A percentile compares a stretch with the other conserved stretches of the same genome.
These are phyloP conservation scores for Candida bentonensis DNA, from an alignment of 805 yeast species.

Conservation along the genomic window DNA sequence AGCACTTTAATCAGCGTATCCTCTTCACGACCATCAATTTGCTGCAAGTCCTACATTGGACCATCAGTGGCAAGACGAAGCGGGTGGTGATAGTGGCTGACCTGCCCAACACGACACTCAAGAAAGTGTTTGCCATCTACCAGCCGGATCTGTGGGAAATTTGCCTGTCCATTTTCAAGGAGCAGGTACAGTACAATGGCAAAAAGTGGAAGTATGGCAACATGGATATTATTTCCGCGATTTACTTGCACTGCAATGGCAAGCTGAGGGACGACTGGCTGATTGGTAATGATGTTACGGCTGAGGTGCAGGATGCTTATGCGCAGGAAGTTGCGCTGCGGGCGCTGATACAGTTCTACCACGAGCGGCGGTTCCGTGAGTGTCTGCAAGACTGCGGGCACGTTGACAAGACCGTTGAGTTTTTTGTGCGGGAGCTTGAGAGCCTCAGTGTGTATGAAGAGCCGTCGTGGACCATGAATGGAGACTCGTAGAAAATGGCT, in stretches of 20 bases:
- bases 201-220: constrained; percentile 87
- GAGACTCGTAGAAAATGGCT: too few relatives aligned
- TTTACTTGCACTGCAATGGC: constrained; percentile 61
- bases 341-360: constrained; percentile 64
- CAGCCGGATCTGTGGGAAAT: constrained; percentile 53
- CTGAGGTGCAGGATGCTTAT: constrained; percentile 60
- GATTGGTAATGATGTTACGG: constrained; percentile 63
- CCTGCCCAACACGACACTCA: constrained; percentile 46
- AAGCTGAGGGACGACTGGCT: constrained; percentile 79
- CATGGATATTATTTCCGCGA: constrained; percentile 85
- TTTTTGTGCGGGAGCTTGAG: constrained; percentile 25
- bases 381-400: constrained; percentile 48
- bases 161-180: constrained; percentile 58
- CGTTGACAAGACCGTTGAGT: constrained; percentile 25
- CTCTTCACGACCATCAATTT: constrained; percentile 29
- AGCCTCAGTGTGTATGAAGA: constrained; percentile 5
- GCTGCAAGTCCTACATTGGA: constrained; percentile 40
- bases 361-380: constrained; percentile 39
- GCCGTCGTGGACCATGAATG: neutral
- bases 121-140: constrained; percentile 44
- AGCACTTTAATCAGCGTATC: constrained; percentile 8
- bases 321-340: constrained; percentile 79
- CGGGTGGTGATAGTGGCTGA: constrained; percentile 48
- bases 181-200: constrained; percentile 79
- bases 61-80: constrained; percentile 58